Conservation (phyloP, 441 rosid species). For the Capsella rubella region DNA sequence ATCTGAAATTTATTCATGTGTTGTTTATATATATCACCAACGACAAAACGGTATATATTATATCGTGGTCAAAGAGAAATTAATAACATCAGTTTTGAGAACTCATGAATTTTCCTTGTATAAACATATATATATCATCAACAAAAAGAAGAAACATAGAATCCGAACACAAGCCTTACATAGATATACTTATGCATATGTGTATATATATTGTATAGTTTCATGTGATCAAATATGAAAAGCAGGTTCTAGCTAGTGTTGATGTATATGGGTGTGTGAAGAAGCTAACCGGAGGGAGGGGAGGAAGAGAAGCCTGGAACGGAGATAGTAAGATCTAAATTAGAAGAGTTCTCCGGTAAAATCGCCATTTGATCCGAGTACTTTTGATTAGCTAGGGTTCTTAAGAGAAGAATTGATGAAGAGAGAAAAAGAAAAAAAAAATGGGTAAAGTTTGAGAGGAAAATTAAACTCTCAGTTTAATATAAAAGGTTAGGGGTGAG, state of each 20-base stretch:
- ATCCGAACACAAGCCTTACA: slow-evolving; percentile 3
- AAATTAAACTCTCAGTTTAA: slow-evolving; percentile 13
- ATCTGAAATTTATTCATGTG: slow-evolving; percentile 31
- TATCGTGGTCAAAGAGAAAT: neutral
- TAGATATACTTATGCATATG: neutral
- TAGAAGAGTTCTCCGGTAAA: slow-evolving; percentile 61
- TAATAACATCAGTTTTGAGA: slow-evolving; percentile 3
- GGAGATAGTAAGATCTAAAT: slow-evolving; percentile 85
- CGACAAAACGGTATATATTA: neutral
- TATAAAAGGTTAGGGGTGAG: slow-evolving; percentile 21
- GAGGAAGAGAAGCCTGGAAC: slow-evolving; percentile 83
- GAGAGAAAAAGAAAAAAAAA: neutral
- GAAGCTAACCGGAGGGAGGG: slow-evolving; percentile 59
- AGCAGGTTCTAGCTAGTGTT: neutral
- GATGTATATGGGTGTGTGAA: neutral
- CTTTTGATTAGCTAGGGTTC: slow-evolving; percentile 23
- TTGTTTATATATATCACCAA: slow-evolving; percentile 1
- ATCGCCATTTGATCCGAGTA: slow-evolving; percentile 54
- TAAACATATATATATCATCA: slow-evolving; percentile 16
- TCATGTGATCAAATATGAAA: neutral
- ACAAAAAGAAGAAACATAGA: slow-evolving; percentile 27
- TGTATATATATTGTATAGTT: neutral
- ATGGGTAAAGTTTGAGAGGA: slow-evolving; percentile 57
- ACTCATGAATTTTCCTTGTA: neutral
- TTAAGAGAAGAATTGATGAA: slow-evolving; percentile 27